Percentiles rank a stretch among this genome's conserved stretches.
These are phyloP conservation scores for Epichloe elymi DNA, from an alignment of 2,329 filamentous ascomycete genomes.

Conservation along the genomic window DNA sequence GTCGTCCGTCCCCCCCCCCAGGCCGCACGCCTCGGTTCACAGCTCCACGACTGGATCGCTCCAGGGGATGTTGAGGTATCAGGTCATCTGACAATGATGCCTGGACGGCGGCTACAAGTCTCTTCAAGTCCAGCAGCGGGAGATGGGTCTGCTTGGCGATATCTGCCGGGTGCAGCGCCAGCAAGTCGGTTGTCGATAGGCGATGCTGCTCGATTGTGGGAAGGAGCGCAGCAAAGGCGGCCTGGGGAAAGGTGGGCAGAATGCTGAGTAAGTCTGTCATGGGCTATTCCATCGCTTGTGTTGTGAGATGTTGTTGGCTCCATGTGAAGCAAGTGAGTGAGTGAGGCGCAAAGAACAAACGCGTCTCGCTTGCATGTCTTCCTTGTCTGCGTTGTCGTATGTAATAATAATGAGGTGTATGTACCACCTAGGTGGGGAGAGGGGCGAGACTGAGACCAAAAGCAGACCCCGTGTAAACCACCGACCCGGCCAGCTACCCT, in stretches of 20 bases:
- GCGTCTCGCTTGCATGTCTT: too few species aligned
- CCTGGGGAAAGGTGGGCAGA: slow-evolving; percentile 64
- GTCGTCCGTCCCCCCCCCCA: neutral
- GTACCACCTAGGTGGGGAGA: too few species aligned
- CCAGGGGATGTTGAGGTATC: slow-evolving; percentile 15
- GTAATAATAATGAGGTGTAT: too few species aligned
- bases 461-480: too few species aligned
- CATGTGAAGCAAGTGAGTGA: neutral
- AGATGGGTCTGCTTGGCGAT: slow-evolving; percentile 77
- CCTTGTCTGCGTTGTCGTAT: too few species aligned
- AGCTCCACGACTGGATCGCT: neutral
- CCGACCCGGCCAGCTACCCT: neutral
- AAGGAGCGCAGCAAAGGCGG: slow-evolving; percentile 60
- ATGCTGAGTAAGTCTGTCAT: slow-evolving; percentile 83
- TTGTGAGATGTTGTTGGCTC: neutral
- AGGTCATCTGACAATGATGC: slow-evolving; percentile 53
- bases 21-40: neutral
- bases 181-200: slow-evolving; percentile 69
- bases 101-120: slow-evolving; percentile 55
- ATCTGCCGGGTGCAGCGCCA: slow-evolving; percentile 70
- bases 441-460: too few species aligned
- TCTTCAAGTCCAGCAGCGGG: slow-evolving; percentile 67
- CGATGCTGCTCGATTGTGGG: slow-evolving; percentile 66
- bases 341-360: too few species aligned
- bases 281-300: slow-evolving; percentile 10